phyloP scores from a whole-genome alignment of 768 basidiomycete genomes.

The Tricholoma flavovirens region DNA sequence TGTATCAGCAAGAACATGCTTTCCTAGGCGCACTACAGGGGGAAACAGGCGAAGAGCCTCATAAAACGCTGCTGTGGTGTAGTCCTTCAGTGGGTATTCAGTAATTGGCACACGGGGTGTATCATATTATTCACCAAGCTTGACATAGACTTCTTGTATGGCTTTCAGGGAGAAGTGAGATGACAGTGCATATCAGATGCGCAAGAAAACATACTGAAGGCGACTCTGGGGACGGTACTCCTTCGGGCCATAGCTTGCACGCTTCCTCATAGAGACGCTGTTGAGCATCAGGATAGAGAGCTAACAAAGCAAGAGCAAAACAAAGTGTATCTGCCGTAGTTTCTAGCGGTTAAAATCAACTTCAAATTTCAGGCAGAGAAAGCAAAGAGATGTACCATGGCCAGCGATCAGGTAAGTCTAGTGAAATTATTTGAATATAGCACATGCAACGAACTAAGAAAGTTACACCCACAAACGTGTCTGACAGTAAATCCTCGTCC shows the following conservation, averaged over 20 bases:
- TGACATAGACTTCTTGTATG: constrained; percentile 33
- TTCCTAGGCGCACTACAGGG: constrained; percentile 29
- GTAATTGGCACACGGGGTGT: neutral
- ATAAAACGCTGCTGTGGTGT: constrained; percentile 35
- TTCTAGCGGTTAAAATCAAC: constrained; percentile 23
- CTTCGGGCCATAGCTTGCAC: constrained; percentile 33
- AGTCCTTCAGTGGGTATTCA: constrained; percentile 26
- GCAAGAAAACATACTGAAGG: constrained; percentile 21
- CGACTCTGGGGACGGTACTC: constrained; percentile 18
- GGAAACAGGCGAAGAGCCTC: constrained; percentile 44
- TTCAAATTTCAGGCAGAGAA: neutral
- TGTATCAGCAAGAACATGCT: constrained; percentile 29
- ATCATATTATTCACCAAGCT: constrained; percentile 25
- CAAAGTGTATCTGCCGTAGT: constrained; percentile 41
- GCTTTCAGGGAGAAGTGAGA: constrained; percentile 20
- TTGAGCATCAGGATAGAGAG: constrained; percentile 46
- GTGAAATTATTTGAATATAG: neutral
- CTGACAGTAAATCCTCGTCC: constrained; percentile 42
- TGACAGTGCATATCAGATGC: neutral
- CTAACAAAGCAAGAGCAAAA: constrained; percentile 39
- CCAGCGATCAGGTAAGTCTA: constrained; percentile 46
- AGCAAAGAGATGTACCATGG: constrained; percentile 28
- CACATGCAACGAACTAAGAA: neutral
- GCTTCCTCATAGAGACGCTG: constrained; percentile 39
- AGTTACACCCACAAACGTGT: constrained; percentile 37